Conservation (phyloP, 345 rosid species). For the Ricinus communis region DNA sequence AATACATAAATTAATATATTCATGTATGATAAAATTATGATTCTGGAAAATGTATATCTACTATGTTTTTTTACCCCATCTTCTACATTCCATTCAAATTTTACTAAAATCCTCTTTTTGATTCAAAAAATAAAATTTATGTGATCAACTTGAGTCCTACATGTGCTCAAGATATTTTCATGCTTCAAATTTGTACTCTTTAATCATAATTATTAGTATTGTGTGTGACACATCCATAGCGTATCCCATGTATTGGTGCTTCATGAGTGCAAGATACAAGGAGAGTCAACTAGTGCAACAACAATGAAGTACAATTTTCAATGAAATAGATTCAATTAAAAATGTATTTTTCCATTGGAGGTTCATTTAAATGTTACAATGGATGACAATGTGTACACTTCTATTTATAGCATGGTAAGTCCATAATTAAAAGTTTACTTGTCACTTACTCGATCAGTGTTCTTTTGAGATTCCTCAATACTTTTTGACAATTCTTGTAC, state of each 20-base stretch:
- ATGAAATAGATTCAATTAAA: too few relatives aligned
- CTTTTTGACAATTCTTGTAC: constrained; percentile 74
- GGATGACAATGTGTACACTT: background rate
- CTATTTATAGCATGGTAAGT: background rate
- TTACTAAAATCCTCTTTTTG: background rate
- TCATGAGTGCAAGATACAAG: background rate
- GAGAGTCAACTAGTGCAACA: too few relatives aligned
- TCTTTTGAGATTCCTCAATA: constrained; percentile 72
- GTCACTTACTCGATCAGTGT: constrained; percentile 54
- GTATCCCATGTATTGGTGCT: background rate
- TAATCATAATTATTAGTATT: too few relatives aligned
- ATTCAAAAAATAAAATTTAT: background rate
- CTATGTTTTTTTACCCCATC: background rate
- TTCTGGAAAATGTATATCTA: background rate
- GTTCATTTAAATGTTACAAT: background rate
- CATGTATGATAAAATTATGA: background rate
- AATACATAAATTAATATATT: background rate
- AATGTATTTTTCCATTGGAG: too few relatives aligned
- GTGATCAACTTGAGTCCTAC: background rate
- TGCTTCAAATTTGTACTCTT: background rate
- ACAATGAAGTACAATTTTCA: too few relatives aligned
- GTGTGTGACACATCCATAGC: too few relatives aligned
- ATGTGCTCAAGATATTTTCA: background rate
- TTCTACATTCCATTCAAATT: background rate
- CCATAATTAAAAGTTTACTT: background rate